Evolutionary conservation across 176 grass and related monocot species (phyloP).

Genomic region (Aegilops longissima): DNA sequence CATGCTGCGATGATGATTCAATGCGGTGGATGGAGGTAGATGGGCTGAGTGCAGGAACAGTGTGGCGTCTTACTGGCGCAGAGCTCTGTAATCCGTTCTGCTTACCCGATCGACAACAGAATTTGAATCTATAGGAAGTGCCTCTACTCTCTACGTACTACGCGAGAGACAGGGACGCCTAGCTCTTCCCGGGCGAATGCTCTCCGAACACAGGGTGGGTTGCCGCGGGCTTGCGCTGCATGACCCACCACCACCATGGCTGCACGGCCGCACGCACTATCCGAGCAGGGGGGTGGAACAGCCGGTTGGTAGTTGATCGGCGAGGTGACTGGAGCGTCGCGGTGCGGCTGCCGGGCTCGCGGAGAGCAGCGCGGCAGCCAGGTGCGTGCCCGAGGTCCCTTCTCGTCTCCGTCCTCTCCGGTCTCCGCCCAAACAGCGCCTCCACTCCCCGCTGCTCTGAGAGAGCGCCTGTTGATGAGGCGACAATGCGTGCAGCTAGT

Average conservation of each 20-base stretch:
- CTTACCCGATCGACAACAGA: background rate
- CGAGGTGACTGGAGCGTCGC: background rate
- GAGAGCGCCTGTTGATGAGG: background rate
- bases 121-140: background rate
- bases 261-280: background rate
- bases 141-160: no score
- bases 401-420: background rate
- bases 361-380: conserved; percentile 11
- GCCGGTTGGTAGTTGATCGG: background rate
- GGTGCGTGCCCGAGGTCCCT: background rate
- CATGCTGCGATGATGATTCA: background rate
- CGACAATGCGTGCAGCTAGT: background rate
- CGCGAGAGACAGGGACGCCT: background rate
- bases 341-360: background rate
- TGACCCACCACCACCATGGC: background rate
- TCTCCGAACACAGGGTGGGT: background rate
- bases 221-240: background rate
- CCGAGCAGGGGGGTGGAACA: background rate
- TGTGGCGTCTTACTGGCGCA: background rate
- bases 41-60: background rate
- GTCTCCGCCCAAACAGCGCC: background rate
- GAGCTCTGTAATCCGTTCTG: background rate
- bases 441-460: background rate
- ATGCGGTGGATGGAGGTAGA: background rate
- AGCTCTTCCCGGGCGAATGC: background rate